These are phyloP conservation scores for Prunus davidiana DNA, from an alignment of 306 rosid genomes.

Conservation along the genomic window DNA sequence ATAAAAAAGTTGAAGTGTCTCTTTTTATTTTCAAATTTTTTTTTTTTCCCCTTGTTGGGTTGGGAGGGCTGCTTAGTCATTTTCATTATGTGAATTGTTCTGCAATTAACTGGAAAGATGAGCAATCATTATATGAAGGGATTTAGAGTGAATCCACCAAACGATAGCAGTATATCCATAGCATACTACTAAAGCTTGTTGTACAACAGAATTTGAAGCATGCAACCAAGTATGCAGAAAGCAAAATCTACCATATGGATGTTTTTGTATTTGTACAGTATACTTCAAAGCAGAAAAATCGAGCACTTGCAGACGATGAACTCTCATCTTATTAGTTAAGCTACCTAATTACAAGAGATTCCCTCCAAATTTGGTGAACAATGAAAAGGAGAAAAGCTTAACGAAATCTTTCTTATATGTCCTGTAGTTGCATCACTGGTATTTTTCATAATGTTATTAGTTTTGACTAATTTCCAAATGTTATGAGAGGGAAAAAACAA, in stretches of 20 bases:
- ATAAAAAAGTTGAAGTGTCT: slow-evolving; percentile 28
- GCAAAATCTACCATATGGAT: no score
- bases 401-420: not conserved
- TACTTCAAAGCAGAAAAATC: no score
- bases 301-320: no score
- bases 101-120: slow-evolving; percentile 44
- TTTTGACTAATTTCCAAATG: not conserved
- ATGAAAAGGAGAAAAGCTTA: not conserved
- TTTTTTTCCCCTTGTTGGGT: not conserved
- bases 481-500: slow-evolving; percentile 7
- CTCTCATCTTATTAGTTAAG: no score
- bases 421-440: slow-evolving; percentile 9
- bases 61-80: slow-evolving; percentile 52
- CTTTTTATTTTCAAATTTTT: slow-evolving; percentile 6
- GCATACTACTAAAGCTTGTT: no score
- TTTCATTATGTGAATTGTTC: slow-evolving; percentile 51
- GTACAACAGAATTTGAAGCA: no score
- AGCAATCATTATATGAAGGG: slow-evolving; percentile 39
- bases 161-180: not conserved
- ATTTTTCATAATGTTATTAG: not conserved
- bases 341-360: not conserved
- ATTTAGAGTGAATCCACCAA: slow-evolving; percentile 4
- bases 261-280: no score
- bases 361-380: not conserved
- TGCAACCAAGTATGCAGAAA: no score